Evolutionary conservation across 129 eudicot genomes (phyloP).

Genomic region (Sambucus nigra): DNA sequence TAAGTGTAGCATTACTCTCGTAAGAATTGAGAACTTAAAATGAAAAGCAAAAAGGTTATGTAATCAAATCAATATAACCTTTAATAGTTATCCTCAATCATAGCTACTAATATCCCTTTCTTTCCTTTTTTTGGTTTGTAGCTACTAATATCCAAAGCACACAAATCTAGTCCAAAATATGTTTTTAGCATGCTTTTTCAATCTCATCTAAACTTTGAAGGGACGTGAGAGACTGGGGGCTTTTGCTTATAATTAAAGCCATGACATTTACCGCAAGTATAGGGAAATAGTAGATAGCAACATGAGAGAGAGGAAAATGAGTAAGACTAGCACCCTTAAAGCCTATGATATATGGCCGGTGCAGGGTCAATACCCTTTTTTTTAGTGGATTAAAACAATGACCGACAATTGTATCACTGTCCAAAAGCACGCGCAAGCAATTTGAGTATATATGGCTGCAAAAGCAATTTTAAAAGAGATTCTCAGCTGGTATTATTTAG

Average conservation of each 20-base stretch:
- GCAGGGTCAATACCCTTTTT: not conserved
- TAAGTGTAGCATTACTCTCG: too few relatives aligned
- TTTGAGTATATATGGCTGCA: conserved; percentile 2
- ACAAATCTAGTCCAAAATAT: not conserved
- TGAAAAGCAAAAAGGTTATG: not conserved
- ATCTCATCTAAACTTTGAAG: not conserved
- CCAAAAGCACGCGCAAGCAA: conserved; percentile 25
- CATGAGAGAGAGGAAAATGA: not conserved
- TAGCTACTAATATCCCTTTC: too few relatives aligned
- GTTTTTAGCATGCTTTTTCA: not conserved
- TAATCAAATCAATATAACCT: not conserved
- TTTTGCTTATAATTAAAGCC: conserved; percentile 29
- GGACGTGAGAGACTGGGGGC: conserved; percentile 11
- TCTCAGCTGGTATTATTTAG: not conserved
- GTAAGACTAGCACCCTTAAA: not conserved
- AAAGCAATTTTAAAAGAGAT: not conserved
- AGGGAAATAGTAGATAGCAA: conserved; percentile 9
- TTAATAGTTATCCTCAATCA: not conserved
- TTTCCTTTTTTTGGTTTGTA: too few relatives aligned
- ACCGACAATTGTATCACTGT: conserved; percentile 30
- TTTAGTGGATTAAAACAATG: conserved; percentile 22
- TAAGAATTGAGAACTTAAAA: not conserved
- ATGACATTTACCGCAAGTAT: conserved; percentile 20
- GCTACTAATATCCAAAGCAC: conserved; percentile 4
- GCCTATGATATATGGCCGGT: not conserved